Evolutionary conservation across 345 rosid species (phyloP).

Genomic region (Erodium maritimum): DNA sequence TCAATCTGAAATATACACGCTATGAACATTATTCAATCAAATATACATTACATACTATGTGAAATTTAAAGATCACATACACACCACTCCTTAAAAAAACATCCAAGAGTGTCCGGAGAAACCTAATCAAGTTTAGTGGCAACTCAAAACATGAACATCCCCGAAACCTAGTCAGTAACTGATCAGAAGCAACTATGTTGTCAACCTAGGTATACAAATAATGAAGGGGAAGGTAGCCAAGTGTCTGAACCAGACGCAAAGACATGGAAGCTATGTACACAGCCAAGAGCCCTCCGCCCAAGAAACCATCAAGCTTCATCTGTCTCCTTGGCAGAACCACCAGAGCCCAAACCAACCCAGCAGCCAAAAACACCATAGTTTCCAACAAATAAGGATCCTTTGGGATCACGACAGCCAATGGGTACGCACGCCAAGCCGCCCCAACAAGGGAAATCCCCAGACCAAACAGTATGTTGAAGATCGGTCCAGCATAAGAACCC

Average conservation of each 20-base stretch:
- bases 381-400: slow-evolving; percentile 49
- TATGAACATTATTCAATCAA: no score
- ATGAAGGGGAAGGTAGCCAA: slow-evolving; percentile 11
- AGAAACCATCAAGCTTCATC: slow-evolving; percentile 54
- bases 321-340: slow-evolving; percentile 50
- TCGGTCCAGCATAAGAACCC: slow-evolving; percentile 83
- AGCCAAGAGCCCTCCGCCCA: slow-evolving; percentile 60
- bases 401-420: slow-evolving; percentile 34
- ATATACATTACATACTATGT: no score
- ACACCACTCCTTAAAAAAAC: no score
- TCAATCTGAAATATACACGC: no score
- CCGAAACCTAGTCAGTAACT: no score
- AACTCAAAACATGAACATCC: no score
- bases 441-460: slow-evolving; percentile 58
- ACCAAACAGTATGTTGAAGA: slow-evolving; percentile 68
- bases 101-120: no score
- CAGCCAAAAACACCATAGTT: slow-evolving; percentile 54
- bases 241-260: slow-evolving; percentile 38
- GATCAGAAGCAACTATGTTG: no score
- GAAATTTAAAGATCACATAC: no score
- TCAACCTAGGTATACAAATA: no score
- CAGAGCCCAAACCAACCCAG: slow-evolving; percentile 73
- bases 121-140: no score
- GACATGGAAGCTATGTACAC: slow-evolving; percentile 47
- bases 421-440: slow-evolving; percentile 44